phyloP scores from a whole-genome alignment of 306 rosid genomes.

The Ochetophila trinervis region DNA sequence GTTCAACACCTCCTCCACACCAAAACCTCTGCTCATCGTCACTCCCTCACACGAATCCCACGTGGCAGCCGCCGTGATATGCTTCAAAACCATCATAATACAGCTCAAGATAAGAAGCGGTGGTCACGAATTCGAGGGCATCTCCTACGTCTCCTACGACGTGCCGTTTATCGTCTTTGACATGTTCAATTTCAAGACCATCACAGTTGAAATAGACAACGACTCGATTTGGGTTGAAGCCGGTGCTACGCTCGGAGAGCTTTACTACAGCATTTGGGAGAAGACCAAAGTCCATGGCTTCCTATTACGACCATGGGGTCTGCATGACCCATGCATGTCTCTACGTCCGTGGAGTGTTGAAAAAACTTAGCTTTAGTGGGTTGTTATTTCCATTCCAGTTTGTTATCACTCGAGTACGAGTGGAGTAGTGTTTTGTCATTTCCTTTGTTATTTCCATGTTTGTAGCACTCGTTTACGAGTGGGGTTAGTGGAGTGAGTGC shows the following conservation, averaged over 20 bases:
- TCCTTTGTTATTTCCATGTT: too few species aligned
- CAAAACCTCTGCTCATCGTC: slow-evolving; percentile 59
- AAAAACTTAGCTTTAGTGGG: too few species aligned
- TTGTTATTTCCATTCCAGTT: too few species aligned
- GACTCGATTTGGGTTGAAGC: slow-evolving; percentile 50
- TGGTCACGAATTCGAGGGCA: slow-evolving; percentile 79
- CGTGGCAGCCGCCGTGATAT: slow-evolving; percentile 53
- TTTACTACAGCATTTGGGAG: slow-evolving; percentile 61
- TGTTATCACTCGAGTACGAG: too few species aligned
- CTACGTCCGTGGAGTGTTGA: too few species aligned
- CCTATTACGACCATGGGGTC: too few species aligned
- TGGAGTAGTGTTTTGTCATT: too few species aligned
- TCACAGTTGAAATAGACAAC: slow-evolving; percentile 41
- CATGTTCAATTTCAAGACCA: slow-evolving; percentile 55
- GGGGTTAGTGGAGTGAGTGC: too few species aligned
- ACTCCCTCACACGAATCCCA: slow-evolving; percentile 50
- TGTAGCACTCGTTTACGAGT: too few species aligned
- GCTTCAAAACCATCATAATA: slow-evolving; percentile 38
- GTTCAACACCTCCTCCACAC: slow-evolving; percentile 64
- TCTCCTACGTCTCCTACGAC: slow-evolving; percentile 55
- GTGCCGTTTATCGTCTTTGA: slow-evolving; percentile 61
- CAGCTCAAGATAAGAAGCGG: slow-evolving; percentile 44
- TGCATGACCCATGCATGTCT: too few species aligned
- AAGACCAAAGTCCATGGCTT: slow-evolving; percentile 58
- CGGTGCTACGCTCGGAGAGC: slow-evolving; percentile 75